These are phyloP conservation scores for Thermomyces lanuginosus DNA, from an alignment of 2,329 filamentous ascomycete genomes.

Conservation along the genomic window DNA sequence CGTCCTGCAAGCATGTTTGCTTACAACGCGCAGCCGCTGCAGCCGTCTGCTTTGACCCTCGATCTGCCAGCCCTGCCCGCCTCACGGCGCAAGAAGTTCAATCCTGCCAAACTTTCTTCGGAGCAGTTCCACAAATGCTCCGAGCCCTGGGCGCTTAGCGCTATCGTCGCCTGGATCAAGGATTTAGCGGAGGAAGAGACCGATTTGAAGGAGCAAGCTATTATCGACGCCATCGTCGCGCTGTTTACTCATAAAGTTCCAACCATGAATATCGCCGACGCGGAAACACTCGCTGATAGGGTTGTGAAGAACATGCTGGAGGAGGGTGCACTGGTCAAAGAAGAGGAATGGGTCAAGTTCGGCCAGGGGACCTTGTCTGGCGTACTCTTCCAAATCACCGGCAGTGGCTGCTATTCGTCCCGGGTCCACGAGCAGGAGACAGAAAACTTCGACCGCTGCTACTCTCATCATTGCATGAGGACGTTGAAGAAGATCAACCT, in stretches of 20 bases:
- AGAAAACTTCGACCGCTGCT: conserved; percentile 58
- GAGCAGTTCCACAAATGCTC: conserved; percentile 69
- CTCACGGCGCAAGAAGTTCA: conserved; percentile 65
- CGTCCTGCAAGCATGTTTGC: conserved; percentile 14
- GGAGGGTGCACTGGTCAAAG: conserved; percentile 59
- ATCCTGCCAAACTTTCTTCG: conserved; percentile 64
- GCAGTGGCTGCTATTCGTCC: conserved; percentile 76
- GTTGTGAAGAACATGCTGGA: conserved; percentile 69
- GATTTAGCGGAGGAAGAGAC: conserved; percentile 81
- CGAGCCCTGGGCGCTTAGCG: conserved; percentile 86
- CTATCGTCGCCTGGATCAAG: conserved; percentile 73
- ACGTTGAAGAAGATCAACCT: conserved; percentile 91
- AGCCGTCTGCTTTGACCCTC: conserved; percentile 41
- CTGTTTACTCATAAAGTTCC: conserved; percentile 90
- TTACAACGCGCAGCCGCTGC: conserved; percentile 40
- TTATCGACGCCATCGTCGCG: conserved; percentile 73
- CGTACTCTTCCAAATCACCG: conserved; percentile 84
- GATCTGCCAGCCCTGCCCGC: conserved; percentile 73
- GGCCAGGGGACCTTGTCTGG: conserved; percentile 65
- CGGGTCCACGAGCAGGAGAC: conserved; percentile 53
- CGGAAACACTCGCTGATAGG: conserved; percentile 64
- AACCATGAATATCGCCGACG: conserved; percentile 96
- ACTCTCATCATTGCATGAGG: conserved; percentile 82
- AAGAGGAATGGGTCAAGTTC: conserved; percentile 97
- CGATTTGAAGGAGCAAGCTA: conserved; percentile 67